These are phyloP conservation scores for Ganoderma sinense DNA, from an alignment of 1,284 basidiomycete species.

Conservation along the genomic window DNA sequence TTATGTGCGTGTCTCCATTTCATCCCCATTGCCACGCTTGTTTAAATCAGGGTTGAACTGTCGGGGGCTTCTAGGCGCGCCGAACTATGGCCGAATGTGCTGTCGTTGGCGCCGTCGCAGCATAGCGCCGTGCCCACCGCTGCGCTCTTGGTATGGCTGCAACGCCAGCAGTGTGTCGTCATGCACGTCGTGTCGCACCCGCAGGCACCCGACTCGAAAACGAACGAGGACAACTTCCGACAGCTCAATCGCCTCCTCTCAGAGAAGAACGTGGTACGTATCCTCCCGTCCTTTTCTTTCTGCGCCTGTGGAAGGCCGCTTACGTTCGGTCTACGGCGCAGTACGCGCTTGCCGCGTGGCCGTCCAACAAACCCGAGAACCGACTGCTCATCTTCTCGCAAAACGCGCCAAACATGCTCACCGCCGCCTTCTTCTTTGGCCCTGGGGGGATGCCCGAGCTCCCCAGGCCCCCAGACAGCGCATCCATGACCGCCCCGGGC, in stretches of 20 bases:
- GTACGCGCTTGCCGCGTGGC: constrained; percentile 68
- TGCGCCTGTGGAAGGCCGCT: neutral
- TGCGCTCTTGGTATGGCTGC: constrained; percentile 61
- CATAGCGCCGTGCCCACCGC: constrained; percentile 48
- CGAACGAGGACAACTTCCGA: constrained; percentile 50
- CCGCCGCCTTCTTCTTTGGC: constrained; percentile 61
- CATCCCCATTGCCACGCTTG: neutral
- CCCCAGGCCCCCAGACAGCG: constrained; percentile 33
- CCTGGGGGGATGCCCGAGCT: constrained; percentile 67
- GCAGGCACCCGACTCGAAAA: constrained; percentile 23
- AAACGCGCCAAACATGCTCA: constrained; percentile 43
- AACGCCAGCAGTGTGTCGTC: constrained; percentile 38
- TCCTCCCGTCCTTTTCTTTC: neutral
- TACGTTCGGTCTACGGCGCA: constrained; percentile 36
- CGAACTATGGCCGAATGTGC: constrained; percentile 59
- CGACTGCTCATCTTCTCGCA: constrained; percentile 61
- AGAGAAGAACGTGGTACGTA: constrained; percentile 52
- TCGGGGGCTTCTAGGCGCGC: constrained; percentile 48
- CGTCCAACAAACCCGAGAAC: constrained; percentile 44
- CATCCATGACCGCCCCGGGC: neutral
- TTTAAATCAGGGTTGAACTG: neutral
- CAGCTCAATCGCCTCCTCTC: constrained; percentile 50
- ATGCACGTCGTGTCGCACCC: constrained; percentile 30
- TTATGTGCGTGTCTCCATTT: constrained; percentile 30
- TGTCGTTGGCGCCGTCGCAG: constrained; percentile 53